These are phyloP conservation scores for Ogataea philodendri DNA, from an alignment of 805 yeast species.

Conservation along the genomic window DNA sequence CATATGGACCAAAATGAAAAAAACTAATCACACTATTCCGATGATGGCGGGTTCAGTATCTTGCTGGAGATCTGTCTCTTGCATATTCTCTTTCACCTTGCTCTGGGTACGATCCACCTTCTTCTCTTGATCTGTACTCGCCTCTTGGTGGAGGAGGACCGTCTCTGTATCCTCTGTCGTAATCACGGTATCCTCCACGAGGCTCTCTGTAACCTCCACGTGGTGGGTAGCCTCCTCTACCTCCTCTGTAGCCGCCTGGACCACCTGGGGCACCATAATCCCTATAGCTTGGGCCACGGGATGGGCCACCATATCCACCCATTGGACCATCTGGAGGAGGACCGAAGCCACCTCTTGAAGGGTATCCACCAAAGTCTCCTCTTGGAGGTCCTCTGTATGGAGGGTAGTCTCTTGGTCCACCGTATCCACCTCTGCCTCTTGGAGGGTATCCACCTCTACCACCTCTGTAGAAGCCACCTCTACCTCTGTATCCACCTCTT, in stretches of 20 bases:
- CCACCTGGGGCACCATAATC: conserved; percentile 11
- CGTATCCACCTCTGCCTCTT: conserved; percentile 31
- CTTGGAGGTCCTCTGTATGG: conserved; percentile 28
- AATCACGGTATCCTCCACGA: conserved; percentile 31
- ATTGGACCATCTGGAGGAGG: conserved; percentile 27
- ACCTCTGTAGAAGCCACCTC: conserved; percentile 42
- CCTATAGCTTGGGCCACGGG: conserved; percentile 25
- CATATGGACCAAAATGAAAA: conserved; percentile 11
- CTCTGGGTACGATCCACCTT: conserved; percentile 35
- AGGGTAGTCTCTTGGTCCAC: conserved; percentile 31
- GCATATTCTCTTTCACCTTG: conserved; percentile 49
- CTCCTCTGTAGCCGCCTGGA: conserved; percentile 35
- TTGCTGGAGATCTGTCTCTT: conserved; percentile 76
- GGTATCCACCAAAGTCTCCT: conserved; percentile 26
- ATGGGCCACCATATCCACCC: conserved; percentile 34
- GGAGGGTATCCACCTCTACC: conserved; percentile 36
- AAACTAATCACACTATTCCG: conserved; percentile 1
- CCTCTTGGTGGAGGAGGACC: conserved; percentile 32
- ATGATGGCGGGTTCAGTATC: conserved; percentile 41
- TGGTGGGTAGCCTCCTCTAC: conserved; percentile 40
- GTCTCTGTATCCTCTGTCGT: conserved; percentile 26
- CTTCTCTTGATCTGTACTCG: conserved; percentile 34
- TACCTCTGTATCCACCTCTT: conserved; percentile 44
- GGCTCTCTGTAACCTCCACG: conserved; percentile 32
- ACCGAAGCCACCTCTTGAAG: conserved; percentile 30